A percentile compares a stretch with the other conserved stretches of the same genome.
Evolutionary conservation across 192 early-diverging fungal species (phyloP).

Genomic region (Cetraspora pellucida): DNA sequence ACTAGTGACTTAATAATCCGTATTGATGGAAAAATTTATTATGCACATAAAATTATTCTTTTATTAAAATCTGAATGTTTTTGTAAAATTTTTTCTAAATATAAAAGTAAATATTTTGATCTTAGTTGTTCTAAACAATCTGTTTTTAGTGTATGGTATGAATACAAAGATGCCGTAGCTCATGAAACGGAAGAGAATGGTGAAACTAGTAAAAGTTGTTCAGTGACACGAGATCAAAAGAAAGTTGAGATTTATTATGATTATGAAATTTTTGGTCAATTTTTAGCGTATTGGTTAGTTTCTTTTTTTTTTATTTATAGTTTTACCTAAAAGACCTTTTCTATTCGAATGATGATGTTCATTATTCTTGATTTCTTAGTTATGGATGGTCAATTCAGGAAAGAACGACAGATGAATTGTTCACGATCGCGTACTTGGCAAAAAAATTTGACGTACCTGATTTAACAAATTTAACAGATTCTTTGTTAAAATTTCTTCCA

Average conservation of each 20-base stretch:
- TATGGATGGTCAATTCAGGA: conserved; percentile 5
- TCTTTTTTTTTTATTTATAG: background rate
- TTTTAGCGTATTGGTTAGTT: conserved; percentile 10
- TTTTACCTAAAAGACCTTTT: background rate
- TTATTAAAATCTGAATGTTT: conserved; percentile 4
- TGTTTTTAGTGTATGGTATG: background rate
- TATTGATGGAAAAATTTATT: conserved; percentile 6
- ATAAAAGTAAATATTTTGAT: conserved; percentile 7
- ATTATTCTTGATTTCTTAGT: background rate
- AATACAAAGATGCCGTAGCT: background rate
- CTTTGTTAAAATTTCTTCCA: conserved; percentile 11
- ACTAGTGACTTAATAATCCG: conserved; percentile 9
- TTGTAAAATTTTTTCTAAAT: background rate
- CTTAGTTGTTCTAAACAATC: background rate
- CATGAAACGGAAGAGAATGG: background rate
- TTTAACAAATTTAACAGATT: conserved; percentile 9
- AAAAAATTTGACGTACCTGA: background rate
- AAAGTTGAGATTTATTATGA: conserved; percentile 15
- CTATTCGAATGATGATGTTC: background rate
- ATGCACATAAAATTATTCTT: background rate
- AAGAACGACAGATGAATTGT: conserved; percentile 6
- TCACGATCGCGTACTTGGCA: conserved; percentile 12
- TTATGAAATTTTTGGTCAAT: conserved; percentile 23
- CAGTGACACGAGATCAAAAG: background rate
- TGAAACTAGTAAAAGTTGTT: background rate